Base-by-base conservation (phyloP, 2,329 filamentous ascomycete species). In the Diaporthe sp. region DNA sequence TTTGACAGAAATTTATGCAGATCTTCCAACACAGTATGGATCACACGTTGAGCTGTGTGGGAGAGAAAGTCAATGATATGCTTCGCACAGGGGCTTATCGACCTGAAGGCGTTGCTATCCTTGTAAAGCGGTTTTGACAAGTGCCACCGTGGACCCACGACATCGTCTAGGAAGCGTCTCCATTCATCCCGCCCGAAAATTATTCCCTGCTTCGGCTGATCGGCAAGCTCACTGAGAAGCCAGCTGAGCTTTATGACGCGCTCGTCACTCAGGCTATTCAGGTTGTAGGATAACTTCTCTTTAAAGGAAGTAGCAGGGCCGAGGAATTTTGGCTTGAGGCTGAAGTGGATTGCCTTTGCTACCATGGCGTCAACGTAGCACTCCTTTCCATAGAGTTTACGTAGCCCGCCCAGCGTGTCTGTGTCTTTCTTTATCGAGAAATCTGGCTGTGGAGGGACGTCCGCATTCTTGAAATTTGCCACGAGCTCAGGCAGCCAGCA, bases 401-500 rank as follows among this genome's bases (percentile, higher is more conserved):
- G 64, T 2, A 92, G 79, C 0, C 89, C 86, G 4, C 77, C 55
- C 33, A 92, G 87, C 0, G 81, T 89, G 0, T 82, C 83, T 1
- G 78, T 84, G 22, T 89, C 84, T 69, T 90, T 89, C 0, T 77
- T 78, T 9, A 95, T 84, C 12, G 81, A 72, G 9, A 76, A 72
- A 12, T 72, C 68, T 17, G 72, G 72, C 22, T 69, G 68, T 0
- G 80, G 45, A 0, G 89, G 89, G 13, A 88, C 82, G 0, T 87
- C 84, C 0, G 90, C 89, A 73, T 94, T 95, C 9, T 79, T 77
- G 77, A 96, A 96, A 25, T 91, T 90, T 7, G 85, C 78, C 0
- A 94, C 92, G 4, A 97, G 87, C 0, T 84, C 82, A 0, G 86
- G 84, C 47, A 96, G 93, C 92, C 93, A 96, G 79, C 92, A 95